Evolutionary conservation across 2,329 filamentous ascomycete genomes (phyloP), one percentile per base, ranked within the genome.

Genomic region (Knoxdaviesia capensis): DNA sequence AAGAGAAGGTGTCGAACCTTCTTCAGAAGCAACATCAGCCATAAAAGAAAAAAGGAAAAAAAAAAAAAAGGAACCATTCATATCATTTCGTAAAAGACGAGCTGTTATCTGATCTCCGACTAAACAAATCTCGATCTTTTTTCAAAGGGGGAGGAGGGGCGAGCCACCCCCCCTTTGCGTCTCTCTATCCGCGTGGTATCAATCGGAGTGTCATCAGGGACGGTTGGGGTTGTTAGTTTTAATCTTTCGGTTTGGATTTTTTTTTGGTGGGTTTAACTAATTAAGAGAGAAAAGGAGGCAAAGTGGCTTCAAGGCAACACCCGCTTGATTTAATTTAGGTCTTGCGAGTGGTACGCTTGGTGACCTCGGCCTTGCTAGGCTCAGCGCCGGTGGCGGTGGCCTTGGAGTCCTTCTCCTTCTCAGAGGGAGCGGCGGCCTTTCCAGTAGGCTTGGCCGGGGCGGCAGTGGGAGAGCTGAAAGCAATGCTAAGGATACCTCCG

Each of bases 401-500:
- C 57, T 74, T 66, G 20, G 66, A 62, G 45, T 63, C 68, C 75
- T 92, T 84, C 50, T 74, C 79, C 44, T 60, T 56, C 53, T 60
- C 44, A 40, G 43, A 39, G 11, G 34, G 36, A 63, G 83, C 86
- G 52, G 77, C 79, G 38, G 82, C 77, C 71, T 84, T 74, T 45
- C 59, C 66, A 10, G 76, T 81, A 41, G 73, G 69, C 62, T 81
- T 77, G 77, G 93, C 85, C 49, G 81, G 73, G 38, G 81, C 71
- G 37, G 82, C 65, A 44, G 72, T 68, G 52, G 75, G 74, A 48
- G 74, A 60, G 50, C 72, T 68, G 52, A 88, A 60, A 48, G 81
- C 63, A 51, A 74, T 70, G 48, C 81, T 62, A 48, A 92, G 61
- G 48, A 94, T 53, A 50, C 79, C 74, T 20, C 20, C 20, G 47